Base-by-base conservation (phyloP, 1,139 yeast species). In the Candida tropicalis region DNA sequence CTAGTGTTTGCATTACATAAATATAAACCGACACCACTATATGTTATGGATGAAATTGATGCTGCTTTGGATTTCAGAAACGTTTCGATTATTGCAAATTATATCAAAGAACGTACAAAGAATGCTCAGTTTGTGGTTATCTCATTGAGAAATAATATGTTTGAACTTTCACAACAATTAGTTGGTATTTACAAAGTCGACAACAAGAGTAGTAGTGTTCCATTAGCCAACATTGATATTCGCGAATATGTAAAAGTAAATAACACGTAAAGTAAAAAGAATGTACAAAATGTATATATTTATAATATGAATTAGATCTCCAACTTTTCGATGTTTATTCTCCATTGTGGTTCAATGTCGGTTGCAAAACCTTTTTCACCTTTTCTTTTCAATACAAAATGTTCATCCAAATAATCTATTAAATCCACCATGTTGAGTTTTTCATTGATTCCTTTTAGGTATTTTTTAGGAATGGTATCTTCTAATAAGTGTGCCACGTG, bases 21-120 rank as follows among this genome's bases (percentile, higher is more conserved):
- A 55, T 95, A 89, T 63, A 93, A 90, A 60, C 99, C 99, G 1
- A 95, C 99, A 0, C 99, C 99, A 6, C 69, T 95, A 38, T 95
- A 95, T 61, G 99, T 95, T 28, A 95, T 95, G 99, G 99, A 95
- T 69, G 99, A 95, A 68, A 93, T 95, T 55, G 99, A 95, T 68
- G 99, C 99, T 0, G 99, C 99, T 1, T 75, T 95, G 54, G 99
- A 95, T 68, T 95, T 93, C 67, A 75, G 98, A 60, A 95, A 95
- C 58, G 99, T 95, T 39, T 88, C 97, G 11, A 93, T 93, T 66
- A 97, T 95, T 44, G 99, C 99, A 3, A 91, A 91, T 58, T 95
- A 95, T 61, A 95, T 95, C 60, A 91, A 90, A 59, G 97, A 93
- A 56, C 75, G 97, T 41, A 95, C 99, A 3, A 87, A 87, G 65